These are phyloP conservation scores for Ampelomyces quisqualis DNA, from an alignment of 2,329 filamentous ascomycete species.

Conservation along the genomic window DNA sequence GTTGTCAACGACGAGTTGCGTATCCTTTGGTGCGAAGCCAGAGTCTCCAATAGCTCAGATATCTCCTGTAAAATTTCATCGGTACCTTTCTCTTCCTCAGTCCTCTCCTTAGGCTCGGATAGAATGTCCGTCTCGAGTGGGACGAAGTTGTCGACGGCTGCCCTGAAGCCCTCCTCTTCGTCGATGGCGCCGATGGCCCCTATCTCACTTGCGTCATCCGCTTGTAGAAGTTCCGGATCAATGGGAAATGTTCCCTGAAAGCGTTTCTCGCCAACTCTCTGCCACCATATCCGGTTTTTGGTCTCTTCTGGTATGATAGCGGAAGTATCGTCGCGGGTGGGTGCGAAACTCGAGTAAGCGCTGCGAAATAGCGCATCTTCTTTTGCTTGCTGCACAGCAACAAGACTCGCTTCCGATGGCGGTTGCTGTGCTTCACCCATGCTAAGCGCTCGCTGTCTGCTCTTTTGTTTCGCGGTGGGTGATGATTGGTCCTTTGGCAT, in stretches of 20 bases:
- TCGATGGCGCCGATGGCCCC: conserved; percentile 38
- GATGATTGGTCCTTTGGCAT: conserved; percentile 50
- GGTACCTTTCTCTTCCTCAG: conserved; percentile 59
- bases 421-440: conserved; percentile 61
- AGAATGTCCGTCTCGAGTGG: conserved; percentile 30
- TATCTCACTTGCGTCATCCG: conserved; percentile 42
- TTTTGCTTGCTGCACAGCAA: conserved; percentile 58
- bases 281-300: conserved; percentile 74
- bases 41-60: conserved; percentile 72
- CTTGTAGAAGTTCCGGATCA: conserved; percentile 46
- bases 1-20: conserved; percentile 69
- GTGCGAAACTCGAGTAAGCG: conserved; percentile 78
- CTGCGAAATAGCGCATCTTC: conserved; percentile 74
- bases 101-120: conserved; percentile 33
- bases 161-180: conserved; percentile 42
- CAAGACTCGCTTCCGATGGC: conserved; percentile 42
- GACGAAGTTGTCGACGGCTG: conserved; percentile 42
- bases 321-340: conserved; percentile 69
- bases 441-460: conserved; percentile 71
- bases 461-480: conserved; percentile 66
- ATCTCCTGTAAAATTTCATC: conserved; percentile 73
- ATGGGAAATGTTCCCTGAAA: conserved; percentile 66
- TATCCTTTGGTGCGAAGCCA: conserved; percentile 77
- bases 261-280: conserved; percentile 64
- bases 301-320: conserved; percentile 68